Evolutionary conservation across 1,284 basidiomycete genomes (phyloP), one percentile per base, ranked within the genome.

Genomic region (Ustilago curta): DNA sequence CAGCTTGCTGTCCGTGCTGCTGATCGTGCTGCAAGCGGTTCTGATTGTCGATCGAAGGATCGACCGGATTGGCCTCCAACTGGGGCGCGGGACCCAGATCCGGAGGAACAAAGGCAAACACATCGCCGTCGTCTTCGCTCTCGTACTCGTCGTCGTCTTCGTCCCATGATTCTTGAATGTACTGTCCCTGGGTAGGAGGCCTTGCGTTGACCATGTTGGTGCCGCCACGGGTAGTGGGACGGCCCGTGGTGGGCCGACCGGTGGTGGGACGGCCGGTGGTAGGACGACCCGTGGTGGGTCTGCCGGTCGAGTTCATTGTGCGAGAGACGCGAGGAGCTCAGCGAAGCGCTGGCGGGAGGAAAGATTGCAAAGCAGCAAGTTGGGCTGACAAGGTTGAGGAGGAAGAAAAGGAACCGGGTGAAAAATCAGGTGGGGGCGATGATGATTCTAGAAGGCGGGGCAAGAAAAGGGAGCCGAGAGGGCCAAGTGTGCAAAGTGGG

Each of bases 51-150:
- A 77, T 70, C 25, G 75, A 76, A 25, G 72, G 72, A 31, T 76
- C 72, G 47, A 76, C 60, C 1, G 72, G 72, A 43, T 76, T 76
- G 16, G 63, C 52, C n/a, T 70, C 64, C 6, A 76, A 61, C 31
- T 74, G 62, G 11, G 70, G 70, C 7, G 75, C 67, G 2, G 75
- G 75, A 2, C 76, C 76, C 32, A 77, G 71, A 45, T 75, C 71
- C 27, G 76, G 78, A 29, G 78, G 80, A 11, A 78, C 72, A 42
- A 83, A 84, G 19, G 83, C 83, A 70, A 84, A 84, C 42, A 84
- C 81, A 40, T 82, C 77, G 4, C 77, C 82, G 23, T 83, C 81
- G 35, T 83, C 80, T 8, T 77, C 78, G 25, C 69, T 76, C 48
- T 82, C 77, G 47, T 82, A 78, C 25, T 81, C 77, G 14, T 82